Base-by-base conservation (phyloP, 1,139 yeast genomes). In the Suhomyces wounanorum region DNA sequence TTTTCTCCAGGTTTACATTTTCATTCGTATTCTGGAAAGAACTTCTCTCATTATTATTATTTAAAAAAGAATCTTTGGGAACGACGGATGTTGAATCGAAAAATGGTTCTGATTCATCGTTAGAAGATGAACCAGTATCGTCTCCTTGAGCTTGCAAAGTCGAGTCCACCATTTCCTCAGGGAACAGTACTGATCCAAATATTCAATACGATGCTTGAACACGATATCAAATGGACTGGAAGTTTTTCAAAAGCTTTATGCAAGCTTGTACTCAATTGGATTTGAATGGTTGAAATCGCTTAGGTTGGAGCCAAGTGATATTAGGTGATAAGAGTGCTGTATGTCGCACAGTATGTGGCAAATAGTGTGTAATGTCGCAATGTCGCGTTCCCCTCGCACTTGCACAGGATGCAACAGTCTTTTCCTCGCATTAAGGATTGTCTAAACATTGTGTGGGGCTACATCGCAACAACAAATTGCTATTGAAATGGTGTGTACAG, bases 271-370 rank as follows among this genome's bases (percentile, higher is more conserved):
- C 23, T 23, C 18, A 17, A n/a, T n/a, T 11, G 14, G 33, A 5
- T 30, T 30, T 17, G 37, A 14, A 33, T 14, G 37, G 7, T 33
- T 33, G 37, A 7, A 33, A 33, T 33, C 17, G 14, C 17, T 16
- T 8, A 18, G 26, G n/a, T 9, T 21, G 6, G 26, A 37, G 26
- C 40, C 26, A 7, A 37, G 4, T 37, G 26, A 37, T 16, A 11
- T 37, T 18, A 17, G 26, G 26, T 37, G 26, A 37, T 18, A 37
- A 37, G 25, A 37, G 40, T 18, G 3, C 16, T 23, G 33, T 8
- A 26, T 40, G 42, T 40, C 42, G 42, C 42, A 33, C 14, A 13
- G 14, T 25, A 11, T 40, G 42, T 40, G 42, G 42, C 42, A 40
- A 40, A 40, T 25, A 23, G 17, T n/a, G 10, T 8, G 25, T 17